Base-by-base conservation (phyloP, 148 eudicot genomes). In the Spergularia marina region DNA sequence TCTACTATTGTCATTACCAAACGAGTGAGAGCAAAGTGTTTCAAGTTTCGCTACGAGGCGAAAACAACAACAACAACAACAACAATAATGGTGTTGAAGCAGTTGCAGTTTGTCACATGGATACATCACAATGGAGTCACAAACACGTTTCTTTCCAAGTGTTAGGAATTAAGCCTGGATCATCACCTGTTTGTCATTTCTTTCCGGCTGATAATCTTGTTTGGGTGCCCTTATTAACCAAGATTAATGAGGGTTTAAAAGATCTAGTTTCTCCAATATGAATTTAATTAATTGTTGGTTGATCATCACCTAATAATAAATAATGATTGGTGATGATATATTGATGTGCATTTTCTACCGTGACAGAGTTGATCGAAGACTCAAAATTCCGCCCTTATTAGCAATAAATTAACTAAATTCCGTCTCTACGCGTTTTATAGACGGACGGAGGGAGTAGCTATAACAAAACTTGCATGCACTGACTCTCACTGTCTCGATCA, bases 1-100 rank as follows among this genome's bases (percentile, higher is more conserved):
- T 90, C 40, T 86, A 80, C 60, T 90, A 90, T 52, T 90, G 94
- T 53, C 94, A 90, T 68, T 76, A 85, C 76, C 88, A 82, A 63
- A 76, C 74, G 61, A 83, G 85, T 44, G 79, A 76, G 39, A 86
- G 83, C 68, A 84, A 53, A 68, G 75, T 86, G 41, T 88, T 72
- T 58, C 69, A 67, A 66, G 86, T 88, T 36, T 55, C 68, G 20
- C 70, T 90, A 16, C 77, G 51, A 0, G 84, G 87, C n/a, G 79
- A 80, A 21, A 21, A 69, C 64, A 65, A 21, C 7, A 76, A 80
- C 2, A 41, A n/a, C 64, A 65, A 21, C 7, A 76, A 80, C 2
- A 41, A 79, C n/a, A 76, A 80, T 0, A 67, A 62, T 53, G 64
- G 61, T 44, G 82, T 86, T 10, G 72, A 82, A 39, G 87, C 87